Percentiles rank a stretch among this genome's conserved stretches.
Conservation (phyloP, 2,329 filamentous ascomycete species). For the Aspergillus nomiae region DNA sequence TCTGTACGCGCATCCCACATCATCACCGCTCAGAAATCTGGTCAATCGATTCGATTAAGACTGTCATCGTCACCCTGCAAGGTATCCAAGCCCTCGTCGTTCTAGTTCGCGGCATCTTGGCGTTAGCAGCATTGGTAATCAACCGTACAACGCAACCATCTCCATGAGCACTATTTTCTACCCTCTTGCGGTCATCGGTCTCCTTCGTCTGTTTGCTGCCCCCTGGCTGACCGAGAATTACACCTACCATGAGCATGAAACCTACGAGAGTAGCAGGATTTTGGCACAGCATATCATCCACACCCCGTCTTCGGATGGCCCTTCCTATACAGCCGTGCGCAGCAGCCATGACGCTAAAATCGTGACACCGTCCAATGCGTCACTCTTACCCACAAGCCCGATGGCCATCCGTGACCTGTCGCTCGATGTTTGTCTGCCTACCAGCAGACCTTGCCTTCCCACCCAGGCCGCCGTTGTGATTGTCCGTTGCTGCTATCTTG, state of each 20-base stretch:
- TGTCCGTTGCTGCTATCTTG: background rate
- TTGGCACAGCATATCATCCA: background rate
- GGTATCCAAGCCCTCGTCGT: conserved; percentile 4
- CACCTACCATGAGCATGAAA: conserved; percentile 2
- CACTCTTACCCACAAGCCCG: background rate
- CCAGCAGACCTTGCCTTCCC: background rate
- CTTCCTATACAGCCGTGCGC: background rate
- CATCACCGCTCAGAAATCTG: background rate
- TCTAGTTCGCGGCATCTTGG: conserved; percentile 4
- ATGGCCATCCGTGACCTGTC: background rate
- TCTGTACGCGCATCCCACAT: conserved; percentile 4
- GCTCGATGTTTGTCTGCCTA: background rate
- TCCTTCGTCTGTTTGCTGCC: conserved; percentile 7
- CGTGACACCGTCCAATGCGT: background rate
- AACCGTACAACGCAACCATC: conserved; percentile 1
- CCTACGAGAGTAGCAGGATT: background rate
- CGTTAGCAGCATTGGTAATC: background rate
- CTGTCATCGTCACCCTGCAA: conserved; percentile 6
- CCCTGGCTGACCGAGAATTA: conserved; percentile 9
- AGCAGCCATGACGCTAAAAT: background rate
- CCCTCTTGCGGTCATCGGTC: conserved; percentile 3
- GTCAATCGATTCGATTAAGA: conserved; percentile 8
- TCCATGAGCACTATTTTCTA: conserved; percentile 8
- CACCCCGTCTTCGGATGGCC: background rate
- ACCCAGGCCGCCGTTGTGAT: background rate